A percentile compares a stretch with the other conserved stretches of the same genome.
These are phyloP conservation scores for Fusarium anthophilum DNA, from an alignment of 2,329 filamentous ascomycete genomes.

Conservation along the genomic window DNA sequence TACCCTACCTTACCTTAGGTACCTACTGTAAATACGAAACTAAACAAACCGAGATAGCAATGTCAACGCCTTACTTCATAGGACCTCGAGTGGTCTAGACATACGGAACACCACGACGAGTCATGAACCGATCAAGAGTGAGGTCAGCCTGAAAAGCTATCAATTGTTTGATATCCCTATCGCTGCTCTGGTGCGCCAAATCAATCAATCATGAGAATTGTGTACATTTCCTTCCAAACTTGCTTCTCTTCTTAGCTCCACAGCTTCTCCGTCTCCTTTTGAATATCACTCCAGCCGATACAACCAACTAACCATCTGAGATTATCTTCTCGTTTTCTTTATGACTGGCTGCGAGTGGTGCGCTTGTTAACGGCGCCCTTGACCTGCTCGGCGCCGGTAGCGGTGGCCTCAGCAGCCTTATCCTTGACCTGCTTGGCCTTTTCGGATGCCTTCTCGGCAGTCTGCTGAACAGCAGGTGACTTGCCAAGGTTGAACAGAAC, in stretches of 20 bases:
- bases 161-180: slow-evolving; percentile 26
- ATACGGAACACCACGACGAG: neutral
- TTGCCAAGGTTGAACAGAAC: slow-evolving; percentile 71
- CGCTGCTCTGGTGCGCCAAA: slow-evolving; percentile 31
- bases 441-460: slow-evolving; percentile 70
- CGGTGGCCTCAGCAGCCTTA: slow-evolving; percentile 70
- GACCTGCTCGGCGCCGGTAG: slow-evolving; percentile 74
- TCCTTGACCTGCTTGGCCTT: slow-evolving; percentile 76
- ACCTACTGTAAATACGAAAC: neutral
- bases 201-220: slow-evolving; percentile 33
- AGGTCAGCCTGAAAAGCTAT: slow-evolving; percentile 22
- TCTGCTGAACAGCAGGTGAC: slow-evolving; percentile 77
- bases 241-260: slow-evolving; percentile 13
- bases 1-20: neutral
- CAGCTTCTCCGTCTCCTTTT: slow-evolving; percentile 6
- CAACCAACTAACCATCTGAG: neutral
- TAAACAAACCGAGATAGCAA: slow-evolving; percentile 17
- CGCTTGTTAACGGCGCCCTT: slow-evolving; percentile 78
- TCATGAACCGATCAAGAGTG: neutral
- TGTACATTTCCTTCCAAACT: slow-evolving; percentile 29
- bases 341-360: slow-evolving; percentile 65
- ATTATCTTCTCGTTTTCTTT: slow-evolving; percentile 32
- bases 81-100: slow-evolving; percentile 7
- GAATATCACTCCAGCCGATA: slow-evolving; percentile 2
- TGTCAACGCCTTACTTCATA: slow-evolving; percentile 27